Evolutionary conservation across 345 rosid genomes (phyloP).

Genomic region (Eucalyptus tenuipes): DNA sequence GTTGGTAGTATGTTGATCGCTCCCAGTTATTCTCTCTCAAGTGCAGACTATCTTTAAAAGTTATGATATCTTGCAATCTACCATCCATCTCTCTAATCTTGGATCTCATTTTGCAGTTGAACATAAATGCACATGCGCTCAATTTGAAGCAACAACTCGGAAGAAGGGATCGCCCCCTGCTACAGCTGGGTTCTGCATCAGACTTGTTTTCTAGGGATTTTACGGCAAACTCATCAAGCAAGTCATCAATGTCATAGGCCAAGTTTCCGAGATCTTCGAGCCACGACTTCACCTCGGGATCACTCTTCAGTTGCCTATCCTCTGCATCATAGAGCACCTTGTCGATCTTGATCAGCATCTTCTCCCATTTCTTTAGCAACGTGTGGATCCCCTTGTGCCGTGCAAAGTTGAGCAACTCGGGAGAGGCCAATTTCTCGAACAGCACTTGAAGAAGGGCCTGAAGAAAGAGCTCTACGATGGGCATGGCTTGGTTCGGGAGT

Average conservation of each 20-base stretch:
- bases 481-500: background rate
- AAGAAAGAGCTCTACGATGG: background rate
- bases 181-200: background rate
- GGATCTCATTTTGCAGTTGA: background rate
- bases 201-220: background rate
- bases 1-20: accelerated
- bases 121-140: background rate
- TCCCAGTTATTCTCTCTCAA: background rate
- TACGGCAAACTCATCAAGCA: background rate
- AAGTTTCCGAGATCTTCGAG: background rate
- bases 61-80: background rate
- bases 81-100: background rate
- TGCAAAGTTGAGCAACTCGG: background rate
- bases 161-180: background rate
- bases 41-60: background rate
- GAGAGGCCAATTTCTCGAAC: background rate
- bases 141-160: background rate
- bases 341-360: accelerated
- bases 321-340: background rate
- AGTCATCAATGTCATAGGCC: background rate
- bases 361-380: background rate
- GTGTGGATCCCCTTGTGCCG: background rate
- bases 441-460: background rate
- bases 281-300: background rate
- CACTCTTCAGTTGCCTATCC: accelerated